Conservation (phyloP, 139 green algal genomes). For the Trebouxia sp. region DNA sequence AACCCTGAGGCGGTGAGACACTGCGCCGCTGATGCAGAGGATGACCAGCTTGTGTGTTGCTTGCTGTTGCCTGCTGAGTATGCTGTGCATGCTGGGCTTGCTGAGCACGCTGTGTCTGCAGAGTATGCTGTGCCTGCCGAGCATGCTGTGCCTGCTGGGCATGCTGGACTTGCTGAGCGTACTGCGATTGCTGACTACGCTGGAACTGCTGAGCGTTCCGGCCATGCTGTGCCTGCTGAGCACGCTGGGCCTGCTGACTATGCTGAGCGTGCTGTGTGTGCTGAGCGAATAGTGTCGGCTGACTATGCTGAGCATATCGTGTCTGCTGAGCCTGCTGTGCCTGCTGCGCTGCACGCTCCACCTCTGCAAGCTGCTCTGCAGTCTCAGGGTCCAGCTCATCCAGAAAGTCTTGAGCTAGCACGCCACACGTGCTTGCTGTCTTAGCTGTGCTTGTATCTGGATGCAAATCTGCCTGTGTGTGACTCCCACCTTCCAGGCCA, state of each 20-base stretch:
- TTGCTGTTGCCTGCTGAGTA: background rate
- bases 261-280: background rate
- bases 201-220: background rate
- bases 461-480: too few relatives aligned
- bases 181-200: background rate
- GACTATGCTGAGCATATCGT: background rate
- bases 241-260: background rate
- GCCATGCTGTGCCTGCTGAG: too few relatives aligned
- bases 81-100: too few relatives aligned
- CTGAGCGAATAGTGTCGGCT: background rate
- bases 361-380: background rate
- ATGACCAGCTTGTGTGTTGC: background rate
- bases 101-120: background rate
- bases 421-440: background rate
- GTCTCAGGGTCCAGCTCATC: background rate
- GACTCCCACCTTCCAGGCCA: too few relatives aligned
- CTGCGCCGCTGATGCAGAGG: too few relatives aligned
- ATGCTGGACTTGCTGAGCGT: background rate
- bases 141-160: background rate
- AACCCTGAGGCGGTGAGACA: too few relatives aligned
- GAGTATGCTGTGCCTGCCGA: background rate
- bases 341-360: background rate
- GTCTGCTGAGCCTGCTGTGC: slow-evolving; percentile 25
- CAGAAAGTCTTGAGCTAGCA: background rate
- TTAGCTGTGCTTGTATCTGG: background rate